Base-by-base conservation (phyloP, 768 basidiomycete genomes). In the Pleurotus cornucopiae region DNA sequence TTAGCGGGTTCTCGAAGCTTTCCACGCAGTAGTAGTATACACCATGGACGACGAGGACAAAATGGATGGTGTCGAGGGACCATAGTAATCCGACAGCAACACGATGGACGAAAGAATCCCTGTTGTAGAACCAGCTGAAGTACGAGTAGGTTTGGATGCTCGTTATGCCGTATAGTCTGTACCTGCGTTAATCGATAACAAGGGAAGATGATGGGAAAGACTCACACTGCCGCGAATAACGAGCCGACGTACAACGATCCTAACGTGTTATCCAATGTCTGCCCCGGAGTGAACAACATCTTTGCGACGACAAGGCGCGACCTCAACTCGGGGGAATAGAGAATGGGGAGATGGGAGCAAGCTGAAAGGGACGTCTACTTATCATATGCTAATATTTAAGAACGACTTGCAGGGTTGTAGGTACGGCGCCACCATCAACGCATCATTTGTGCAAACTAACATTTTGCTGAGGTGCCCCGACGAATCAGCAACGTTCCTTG, bases 51-150 rank as follows among this genome's bases (percentile, higher is more conserved):
- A 61, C 65, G 25, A 68, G 54, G 13, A 61, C 62, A 38, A 71
- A 64, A 58, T 69, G 67, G 30, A 66, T 43, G 3, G 64, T 52
- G 54, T 71, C 69, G 9, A 70, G 60, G 1, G 61, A 6, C 69
- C 69, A 52, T 67, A 45, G 38, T 0, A 52, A 21, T 14, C 51
- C 51, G 18, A 52, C 60, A 12, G 58, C 41, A 12, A 58, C 18
- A 30, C 41, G 41, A 44, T 59, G 58, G n/a, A 59, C 26, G 5
- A 61, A 30, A 25, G 30, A 38, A 37, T 55, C 60, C 47, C 63
- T 61, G 30, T 58, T 23, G 20, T 43, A 26, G 41, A 62, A 65
- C 16, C 34, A 58, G 34, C 58, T 56, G 48, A 55, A 64, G 40
- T 62, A 65, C 43, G 61, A 55, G 44, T 59, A 65, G 7, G 56